A percentile compares a stretch with the other conserved stretches of the same genome.
phyloP scores from a whole-genome alignment of 2,329 filamentous ascomycete species.

The Chalaropsis ovoidea region DNA sequence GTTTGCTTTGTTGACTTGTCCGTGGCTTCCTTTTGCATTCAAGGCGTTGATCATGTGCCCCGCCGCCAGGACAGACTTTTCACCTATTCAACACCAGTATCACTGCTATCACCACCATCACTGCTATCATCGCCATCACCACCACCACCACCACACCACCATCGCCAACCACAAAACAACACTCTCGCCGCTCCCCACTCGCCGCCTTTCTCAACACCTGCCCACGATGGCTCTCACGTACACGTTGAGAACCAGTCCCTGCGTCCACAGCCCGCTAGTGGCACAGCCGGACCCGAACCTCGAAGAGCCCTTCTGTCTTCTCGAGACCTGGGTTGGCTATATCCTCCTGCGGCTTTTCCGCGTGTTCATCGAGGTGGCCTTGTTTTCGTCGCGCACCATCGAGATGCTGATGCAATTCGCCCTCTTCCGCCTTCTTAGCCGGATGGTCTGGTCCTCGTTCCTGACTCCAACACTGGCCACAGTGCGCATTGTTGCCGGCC shows the following conservation, averaged over 20 bases:
- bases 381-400: conserved; percentile 18
- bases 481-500: conserved; percentile 16
- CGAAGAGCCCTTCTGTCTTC: conserved; percentile 17
- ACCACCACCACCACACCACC: not conserved
- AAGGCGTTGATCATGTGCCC: not conserved
- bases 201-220: not conserved
- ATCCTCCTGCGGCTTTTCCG: conserved; percentile 18
- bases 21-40: not conserved
- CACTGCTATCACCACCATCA: not conserved
- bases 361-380: conserved; percentile 16
- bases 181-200: not conserved
- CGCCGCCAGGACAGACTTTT: not conserved
- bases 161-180: not conserved
- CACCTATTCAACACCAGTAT: not conserved
- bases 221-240: conserved; percentile 11
- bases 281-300: conserved; percentile 1
- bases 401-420: conserved; percentile 13
- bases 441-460: conserved; percentile 2
- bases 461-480: conserved; percentile 6
- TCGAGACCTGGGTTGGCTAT: conserved; percentile 24
- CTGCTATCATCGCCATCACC: not conserved
- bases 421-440: conserved; percentile 12
- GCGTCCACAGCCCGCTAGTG: not conserved
- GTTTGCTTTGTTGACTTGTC: conserved; percentile 6
- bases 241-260: conserved; percentile 16